These are phyloP conservation scores for Strobilomyces echinocephalus DNA, from an alignment of 768 basidiomycete species.

Conservation along the genomic window DNA sequence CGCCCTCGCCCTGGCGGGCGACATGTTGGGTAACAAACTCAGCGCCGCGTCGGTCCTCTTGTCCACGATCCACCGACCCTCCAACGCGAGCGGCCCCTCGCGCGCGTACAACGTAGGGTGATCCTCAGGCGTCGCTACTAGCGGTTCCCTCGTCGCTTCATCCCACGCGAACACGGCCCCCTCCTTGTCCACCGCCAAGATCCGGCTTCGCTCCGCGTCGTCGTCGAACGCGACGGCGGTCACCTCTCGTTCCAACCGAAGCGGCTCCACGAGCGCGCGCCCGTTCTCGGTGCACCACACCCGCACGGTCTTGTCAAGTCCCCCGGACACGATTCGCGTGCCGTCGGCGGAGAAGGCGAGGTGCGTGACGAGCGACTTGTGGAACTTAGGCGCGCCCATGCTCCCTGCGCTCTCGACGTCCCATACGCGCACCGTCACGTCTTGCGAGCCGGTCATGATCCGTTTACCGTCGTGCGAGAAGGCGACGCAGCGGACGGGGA, in stretches of 20 bases:
- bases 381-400: slow-evolving; percentile 21
- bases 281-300: slow-evolving; percentile 28
- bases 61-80: slow-evolving; percentile 26
- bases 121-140: slow-evolving; percentile 20
- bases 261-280: slow-evolving; percentile 14
- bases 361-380: slow-evolving; percentile 26
- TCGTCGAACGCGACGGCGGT: slow-evolving; percentile 23
- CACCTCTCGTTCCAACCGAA: slow-evolving; percentile 19
- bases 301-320: slow-evolving; percentile 27
- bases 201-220: slow-evolving; percentile 4
- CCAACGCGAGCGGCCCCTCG: slow-evolving; percentile 12
- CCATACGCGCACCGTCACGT: slow-evolving; percentile 30
- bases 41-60: slow-evolving; percentile 9
- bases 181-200: slow-evolving; percentile 23
- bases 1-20: slow-evolving; percentile 20
- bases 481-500: slow-evolving; percentile 21
- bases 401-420: slow-evolving; percentile 27
- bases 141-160: slow-evolving; percentile 13
- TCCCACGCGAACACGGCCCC: slow-evolving; percentile 27
- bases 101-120: slow-evolving; percentile 8
- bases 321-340: slow-evolving; percentile 26
- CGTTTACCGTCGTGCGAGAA: slow-evolving; percentile 27
- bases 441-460: slow-evolving; percentile 25
- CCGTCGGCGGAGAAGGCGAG: slow-evolving; percentile 29
- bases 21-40: slow-evolving; percentile 28